Base-by-base conservation (phyloP, 208 protist species). In the Trypanosoma avium region DNA sequence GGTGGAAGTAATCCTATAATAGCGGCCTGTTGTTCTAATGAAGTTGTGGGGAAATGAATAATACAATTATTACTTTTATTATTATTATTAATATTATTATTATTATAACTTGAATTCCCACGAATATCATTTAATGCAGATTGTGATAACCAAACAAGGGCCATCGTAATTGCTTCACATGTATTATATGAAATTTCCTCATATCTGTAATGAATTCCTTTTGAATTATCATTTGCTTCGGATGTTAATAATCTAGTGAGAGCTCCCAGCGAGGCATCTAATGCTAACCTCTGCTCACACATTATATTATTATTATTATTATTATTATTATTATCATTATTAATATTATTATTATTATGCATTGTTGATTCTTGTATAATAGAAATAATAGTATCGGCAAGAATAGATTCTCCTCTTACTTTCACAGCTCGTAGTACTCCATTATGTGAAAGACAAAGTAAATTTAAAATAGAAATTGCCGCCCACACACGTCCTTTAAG, bases 391-490 rank as follows among this genome's bases (percentile, higher is more conserved):
- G 74, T 79, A 30, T 87, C 77, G 4, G 77, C 47, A 8, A 94
- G 61, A 3, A 75, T 38, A 26, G 79, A 66, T 59, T 86, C 79
- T 15, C 75, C 84, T 4, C 69, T 73, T 1, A 73, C 67, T 10
- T 60, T 56, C 6, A 70, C 76, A 21, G 81, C 80, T 0, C 77
- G 69, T 19, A 57, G 62, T 1, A 56, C 74, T 0, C 75, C 79
- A 22, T 69, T 69, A 22, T 68, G 52, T 19, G 88, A 92, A 50
- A 94, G 77, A 47, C 78, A 85, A 24, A 86, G 63, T 50, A 90
- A 61, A 61, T 94, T 94, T 19, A 90, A 71, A 43, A 83, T 52
- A 29, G 84, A 79, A 67, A 84, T 70, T 26, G 81, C 75, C 0
- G 74, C 64, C 80, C 84, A 90, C 60, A 65, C 81, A 36, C 74